phyloP scores from a whole-genome alignment of 2,329 filamentous ascomycete genomes.

The Cryphonectria nitschkei region DNA sequence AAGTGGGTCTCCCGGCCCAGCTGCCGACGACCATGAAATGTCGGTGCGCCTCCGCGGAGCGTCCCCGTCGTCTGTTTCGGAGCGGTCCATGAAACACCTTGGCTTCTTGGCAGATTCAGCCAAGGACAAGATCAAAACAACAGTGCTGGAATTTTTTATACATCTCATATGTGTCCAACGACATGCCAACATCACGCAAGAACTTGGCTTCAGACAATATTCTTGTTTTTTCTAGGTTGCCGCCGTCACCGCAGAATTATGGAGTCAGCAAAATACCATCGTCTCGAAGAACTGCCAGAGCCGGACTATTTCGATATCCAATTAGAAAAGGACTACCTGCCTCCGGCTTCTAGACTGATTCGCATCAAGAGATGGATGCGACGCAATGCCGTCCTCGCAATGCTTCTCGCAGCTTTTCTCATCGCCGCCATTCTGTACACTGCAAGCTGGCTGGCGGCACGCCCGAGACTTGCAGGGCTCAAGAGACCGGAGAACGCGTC shows the following conservation, averaged over 20 bases:
- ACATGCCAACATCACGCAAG: neutral
- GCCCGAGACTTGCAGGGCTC: constrained; percentile 11
- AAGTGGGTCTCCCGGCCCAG: neutral
- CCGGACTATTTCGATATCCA: constrained; percentile 26
- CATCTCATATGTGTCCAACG: neutral
- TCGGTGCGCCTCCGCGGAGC: constrained; percentile 10
- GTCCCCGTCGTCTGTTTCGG: constrained; percentile 15
- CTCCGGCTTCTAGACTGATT: neutral
- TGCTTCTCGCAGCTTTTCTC: constrained; percentile 21
- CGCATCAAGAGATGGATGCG: constrained; percentile 17
- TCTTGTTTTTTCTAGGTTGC: neutral
- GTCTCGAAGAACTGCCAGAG: constrained; percentile 18
- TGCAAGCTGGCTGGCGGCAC: neutral
- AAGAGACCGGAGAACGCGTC: constrained; percentile 1
- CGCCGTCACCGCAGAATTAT: neutral
- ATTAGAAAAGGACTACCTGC: constrained; percentile 14
- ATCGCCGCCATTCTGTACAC: constrained; percentile 21
- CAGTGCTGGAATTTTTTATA: neutral
- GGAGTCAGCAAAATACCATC: constrained; percentile 23
- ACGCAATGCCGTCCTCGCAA: constrained; percentile 13
- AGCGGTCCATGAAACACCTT: constrained; percentile 19
- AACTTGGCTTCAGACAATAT: neutral
- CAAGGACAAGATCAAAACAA: neutral
- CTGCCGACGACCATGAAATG: neutral
- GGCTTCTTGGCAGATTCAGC: constrained; percentile 20